A percentile compares a stretch with the other conserved stretches of the same genome.
These are phyloP conservation scores for Globisporangium middletonii DNA, from an alignment of 352 stramenopile species.

Conservation along the genomic window DNA sequence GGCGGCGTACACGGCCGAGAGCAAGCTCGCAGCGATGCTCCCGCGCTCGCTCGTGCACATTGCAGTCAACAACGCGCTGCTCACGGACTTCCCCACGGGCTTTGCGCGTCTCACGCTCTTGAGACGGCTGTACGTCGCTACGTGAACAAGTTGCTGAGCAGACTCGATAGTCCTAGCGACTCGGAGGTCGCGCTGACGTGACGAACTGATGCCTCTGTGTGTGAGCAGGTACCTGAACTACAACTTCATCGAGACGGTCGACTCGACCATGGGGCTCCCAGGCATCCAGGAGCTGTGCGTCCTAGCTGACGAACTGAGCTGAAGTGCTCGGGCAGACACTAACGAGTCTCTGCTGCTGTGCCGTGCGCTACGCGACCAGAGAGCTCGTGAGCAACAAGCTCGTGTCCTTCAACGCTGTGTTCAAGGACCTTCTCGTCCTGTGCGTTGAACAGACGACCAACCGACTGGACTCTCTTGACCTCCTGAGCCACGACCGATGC, in stretches of 20 bases:
- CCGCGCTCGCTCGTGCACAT: not conserved
- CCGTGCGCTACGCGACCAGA: not conserved
- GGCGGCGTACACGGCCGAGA: not conserved
- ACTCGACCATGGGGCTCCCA: not conserved
- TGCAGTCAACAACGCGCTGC: not conserved
- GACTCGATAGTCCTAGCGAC: not conserved
- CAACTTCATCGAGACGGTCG: not conserved
- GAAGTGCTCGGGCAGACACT: too few species aligned
- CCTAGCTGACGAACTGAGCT: not conserved
- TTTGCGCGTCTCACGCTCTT: not conserved
- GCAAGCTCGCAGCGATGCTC: not conserved
- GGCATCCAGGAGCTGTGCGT: not conserved
- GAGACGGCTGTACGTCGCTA: not conserved
- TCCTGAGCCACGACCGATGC: not conserved
- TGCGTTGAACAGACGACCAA: not conserved
- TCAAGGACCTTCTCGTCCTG: not conserved
- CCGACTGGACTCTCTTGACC: not conserved
- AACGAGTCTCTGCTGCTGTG: too few species aligned
- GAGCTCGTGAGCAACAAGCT: conserved; percentile 5
- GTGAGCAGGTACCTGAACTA: conserved; percentile 1
- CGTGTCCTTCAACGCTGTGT: not conserved
- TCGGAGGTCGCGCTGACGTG: not conserved
- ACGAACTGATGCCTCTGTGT: not conserved
- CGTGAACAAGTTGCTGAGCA: too few species aligned
- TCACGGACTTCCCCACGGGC: not conserved